Percentiles rank a stretch among this genome's conserved stretches.
phyloP scores from a whole-genome alignment of 2,329 filamentous ascomycete species.

The Colletotrichum sp. region DNA sequence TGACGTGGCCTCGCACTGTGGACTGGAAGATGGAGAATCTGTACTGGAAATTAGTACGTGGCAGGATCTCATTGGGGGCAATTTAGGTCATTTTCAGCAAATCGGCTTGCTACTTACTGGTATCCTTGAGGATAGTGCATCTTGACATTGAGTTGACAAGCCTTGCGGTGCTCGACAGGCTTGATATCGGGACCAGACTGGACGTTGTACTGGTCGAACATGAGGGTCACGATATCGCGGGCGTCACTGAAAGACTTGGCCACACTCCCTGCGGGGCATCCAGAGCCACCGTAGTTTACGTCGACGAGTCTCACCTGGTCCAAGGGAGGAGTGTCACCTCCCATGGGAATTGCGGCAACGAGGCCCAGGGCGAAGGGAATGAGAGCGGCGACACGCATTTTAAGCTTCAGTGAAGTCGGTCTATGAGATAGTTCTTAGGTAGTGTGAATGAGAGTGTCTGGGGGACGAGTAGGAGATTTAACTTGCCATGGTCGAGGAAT shows the following conservation, averaged over 20 bases:
- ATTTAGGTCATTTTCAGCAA: rapidly evolving
- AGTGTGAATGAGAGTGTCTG: background rate
- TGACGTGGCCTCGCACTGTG: slow-evolving; percentile 56
- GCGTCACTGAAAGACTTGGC: slow-evolving; percentile 28
- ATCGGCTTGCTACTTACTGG: slow-evolving; percentile 35
- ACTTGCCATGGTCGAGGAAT: background rate
- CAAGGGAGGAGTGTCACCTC: slow-evolving; percentile 21
- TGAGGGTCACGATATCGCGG: slow-evolving; percentile 47
- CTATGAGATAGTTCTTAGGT: background rate
- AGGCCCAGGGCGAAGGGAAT: slow-evolving; percentile 2
- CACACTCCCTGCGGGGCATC: slow-evolving; percentile 30
- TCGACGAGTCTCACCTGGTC: slow-evolving; percentile 29
- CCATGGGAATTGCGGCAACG: slow-evolving; percentile 1
- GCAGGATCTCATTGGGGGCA: background rate
- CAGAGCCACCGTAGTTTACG: slow-evolving; percentile 30
- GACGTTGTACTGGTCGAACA: slow-evolving; percentile 57
- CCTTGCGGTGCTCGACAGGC: slow-evolving; percentile 51
- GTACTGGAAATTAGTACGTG: background rate
- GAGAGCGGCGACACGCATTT: background rate
- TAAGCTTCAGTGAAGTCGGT: background rate
- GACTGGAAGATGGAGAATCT: slow-evolving; percentile 51
- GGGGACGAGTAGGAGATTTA: background rate
- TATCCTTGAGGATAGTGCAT: slow-evolving; percentile 56
- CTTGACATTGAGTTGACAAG: slow-evolving; percentile 59
- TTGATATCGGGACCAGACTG: slow-evolving; percentile 49